Evolutionary conservation across 495 filamentous ascomycete genomes (phyloP).

Genomic region (Bathelium albidoporum): DNA sequence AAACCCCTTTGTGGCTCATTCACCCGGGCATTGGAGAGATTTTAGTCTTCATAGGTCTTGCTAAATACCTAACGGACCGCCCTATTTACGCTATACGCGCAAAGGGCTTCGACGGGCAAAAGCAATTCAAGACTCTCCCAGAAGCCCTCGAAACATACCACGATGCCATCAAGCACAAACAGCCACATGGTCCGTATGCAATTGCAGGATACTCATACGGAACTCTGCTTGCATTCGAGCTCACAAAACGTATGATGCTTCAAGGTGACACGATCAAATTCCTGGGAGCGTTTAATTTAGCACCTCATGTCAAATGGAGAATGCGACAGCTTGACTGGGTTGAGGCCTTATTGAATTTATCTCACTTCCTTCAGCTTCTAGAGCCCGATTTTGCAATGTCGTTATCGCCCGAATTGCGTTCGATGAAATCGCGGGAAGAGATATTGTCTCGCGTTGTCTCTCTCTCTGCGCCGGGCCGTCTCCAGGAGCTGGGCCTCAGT

Average conservation of each 20-base stretch:
- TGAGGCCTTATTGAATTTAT: neutral
- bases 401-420: neutral
- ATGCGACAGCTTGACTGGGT: neutral
- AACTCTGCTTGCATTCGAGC: neutral
- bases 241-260: neutral
- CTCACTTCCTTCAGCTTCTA: neutral
- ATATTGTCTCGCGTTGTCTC: neutral
- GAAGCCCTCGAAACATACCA: neutral
- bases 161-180: neutral
- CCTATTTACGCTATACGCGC: neutral
- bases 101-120: neutral
- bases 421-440: neutral
- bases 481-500: neutral
- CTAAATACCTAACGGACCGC: neutral
- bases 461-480: neutral
- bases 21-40: neutral
- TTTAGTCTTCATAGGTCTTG: neutral
- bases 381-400: neutral
- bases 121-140: neutral
- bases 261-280: neutral
- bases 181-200: neutral
- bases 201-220: constrained; percentile 2
- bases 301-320: neutral
- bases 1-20: neutral
- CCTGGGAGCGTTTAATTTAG: neutral